phyloP scores from a whole-genome alignment of 2,329 filamentous ascomycete species.

The Pleurostoma richardsiae region DNA sequence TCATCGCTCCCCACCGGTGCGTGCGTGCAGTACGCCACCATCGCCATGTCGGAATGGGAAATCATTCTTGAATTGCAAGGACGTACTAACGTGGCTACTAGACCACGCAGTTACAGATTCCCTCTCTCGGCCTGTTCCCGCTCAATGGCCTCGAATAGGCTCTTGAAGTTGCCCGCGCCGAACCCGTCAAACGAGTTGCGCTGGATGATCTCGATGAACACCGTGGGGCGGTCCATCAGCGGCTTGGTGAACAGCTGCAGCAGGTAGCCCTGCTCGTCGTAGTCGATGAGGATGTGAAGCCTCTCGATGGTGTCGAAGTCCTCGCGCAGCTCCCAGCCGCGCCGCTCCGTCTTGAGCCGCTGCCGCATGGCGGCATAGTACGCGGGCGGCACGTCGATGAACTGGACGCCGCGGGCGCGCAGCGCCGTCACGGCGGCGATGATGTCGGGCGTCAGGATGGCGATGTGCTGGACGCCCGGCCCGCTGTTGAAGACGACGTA shows the following conservation, averaged over 20 bases:
- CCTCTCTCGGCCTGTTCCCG: constrained; percentile 82
- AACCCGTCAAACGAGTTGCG: constrained; percentile 87
- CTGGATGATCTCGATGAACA: constrained; percentile 96
- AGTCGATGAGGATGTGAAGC: constrained; percentile 88
- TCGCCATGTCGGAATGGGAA: background rate
- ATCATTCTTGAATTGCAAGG: too few relatives aligned
- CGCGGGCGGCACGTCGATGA: constrained; percentile 81
- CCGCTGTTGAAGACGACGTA: constrained; percentile 87
- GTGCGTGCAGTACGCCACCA: too few relatives aligned
- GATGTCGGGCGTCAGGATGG: constrained; percentile 77
- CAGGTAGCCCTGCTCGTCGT: constrained; percentile 87
- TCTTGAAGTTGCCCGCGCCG: constrained; percentile 94
- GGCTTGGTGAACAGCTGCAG: constrained; percentile 77
- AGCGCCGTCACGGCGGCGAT: constrained; percentile 71
- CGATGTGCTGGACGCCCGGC: constrained; percentile 89
- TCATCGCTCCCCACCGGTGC: too few relatives aligned
- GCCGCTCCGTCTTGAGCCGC: constrained; percentile 61
- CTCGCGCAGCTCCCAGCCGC: constrained; percentile 64
- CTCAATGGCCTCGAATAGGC: constrained; percentile 91
- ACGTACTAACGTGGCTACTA: too few relatives aligned
- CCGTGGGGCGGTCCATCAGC: constrained; percentile 88
- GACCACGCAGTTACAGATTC: constrained; percentile 57
- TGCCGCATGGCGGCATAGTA: constrained; percentile 78
- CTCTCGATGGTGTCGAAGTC: constrained; percentile 72
- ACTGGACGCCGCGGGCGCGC: constrained; percentile 83